Percentiles rank a stretch among this genome's conserved stretches.
Evolutionary conservation across 768 basidiomycete genomes (phyloP).

Genomic region (Gloeostereum incarnatum): DNA sequence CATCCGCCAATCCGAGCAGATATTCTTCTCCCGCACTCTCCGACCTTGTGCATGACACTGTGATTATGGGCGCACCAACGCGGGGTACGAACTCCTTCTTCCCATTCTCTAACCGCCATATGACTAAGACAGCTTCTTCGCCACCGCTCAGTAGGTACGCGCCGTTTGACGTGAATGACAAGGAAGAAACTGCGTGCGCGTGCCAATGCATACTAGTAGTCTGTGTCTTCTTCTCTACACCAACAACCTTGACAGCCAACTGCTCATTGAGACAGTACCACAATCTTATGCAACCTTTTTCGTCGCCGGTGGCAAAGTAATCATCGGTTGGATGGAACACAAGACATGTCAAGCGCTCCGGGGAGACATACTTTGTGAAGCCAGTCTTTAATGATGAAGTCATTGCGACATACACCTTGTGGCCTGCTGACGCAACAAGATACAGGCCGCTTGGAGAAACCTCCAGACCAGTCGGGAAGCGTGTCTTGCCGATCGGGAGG

Average conservation of each 20-base stretch:
- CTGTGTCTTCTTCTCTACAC: constrained; percentile 72
- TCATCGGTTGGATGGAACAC: constrained; percentile 86
- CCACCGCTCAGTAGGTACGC: constrained; percentile 91
- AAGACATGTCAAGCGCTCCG: constrained; percentile 74
- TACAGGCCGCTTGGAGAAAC: constrained; percentile 72
- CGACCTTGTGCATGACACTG: constrained; percentile 49
- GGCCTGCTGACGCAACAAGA: constrained; percentile 67
- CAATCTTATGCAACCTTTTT: constrained; percentile 71
- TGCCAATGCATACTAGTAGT: constrained; percentile 95
- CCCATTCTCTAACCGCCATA: constrained; percentile 89
- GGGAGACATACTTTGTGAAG: constrained; percentile 77
- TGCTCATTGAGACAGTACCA: constrained; percentile 87
- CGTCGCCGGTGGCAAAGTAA: constrained; percentile 93
- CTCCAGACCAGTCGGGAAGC: constrained; percentile 50
- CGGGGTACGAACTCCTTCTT: constrained; percentile 90
- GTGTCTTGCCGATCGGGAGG: constrained; percentile 56
- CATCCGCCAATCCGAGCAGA: constrained; percentile 74
- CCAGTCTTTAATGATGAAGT: constrained; percentile 49
- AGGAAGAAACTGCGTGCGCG: constrained; percentile 81
- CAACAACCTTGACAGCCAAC: constrained; percentile 36
- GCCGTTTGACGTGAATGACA: constrained; percentile 85
- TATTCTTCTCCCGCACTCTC: constrained; percentile 71
- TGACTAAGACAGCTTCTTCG: constrained; percentile 92
- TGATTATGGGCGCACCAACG: constrained; percentile 78
- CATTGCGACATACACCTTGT: constrained; percentile 69